Conservation (phyloP, 768 basidiomycete species). For the Plicaturopsis crispa region DNA sequence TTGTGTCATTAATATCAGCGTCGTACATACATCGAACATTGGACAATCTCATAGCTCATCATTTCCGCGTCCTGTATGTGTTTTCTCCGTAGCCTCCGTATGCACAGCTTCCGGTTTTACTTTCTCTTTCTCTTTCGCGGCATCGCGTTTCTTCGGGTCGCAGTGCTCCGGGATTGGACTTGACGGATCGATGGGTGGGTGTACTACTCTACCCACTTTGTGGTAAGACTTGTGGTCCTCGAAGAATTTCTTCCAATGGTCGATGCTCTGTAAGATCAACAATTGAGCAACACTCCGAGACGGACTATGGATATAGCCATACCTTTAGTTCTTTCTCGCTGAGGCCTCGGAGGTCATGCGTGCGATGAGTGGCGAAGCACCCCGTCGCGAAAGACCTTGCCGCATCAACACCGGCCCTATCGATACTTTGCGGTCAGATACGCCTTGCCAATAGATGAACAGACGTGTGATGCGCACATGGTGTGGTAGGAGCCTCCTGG, state of each 20-base stretch:
- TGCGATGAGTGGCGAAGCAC: slow-evolving; percentile 86
- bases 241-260: slow-evolving; percentile 91
- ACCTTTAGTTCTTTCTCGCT: slow-evolving; percentile 65
- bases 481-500: slow-evolving; percentile 80
- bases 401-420: slow-evolving; percentile 81
- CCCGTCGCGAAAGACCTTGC: slow-evolving; percentile 90
- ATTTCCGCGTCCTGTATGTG: slow-evolving; percentile 8
- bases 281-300: slow-evolving; percentile 3
- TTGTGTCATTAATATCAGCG: no score
- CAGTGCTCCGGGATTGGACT: slow-evolving; percentile 74
- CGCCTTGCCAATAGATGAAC: slow-evolving; percentile 1
- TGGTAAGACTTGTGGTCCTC: slow-evolving; percentile 70
- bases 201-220: slow-evolving; percentile 70
- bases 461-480: slow-evolving; percentile 38
- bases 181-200: slow-evolving; percentile 68
- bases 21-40: no score
- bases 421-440: slow-evolving; percentile 8
- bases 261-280: slow-evolving; percentile 44
- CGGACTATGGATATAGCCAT: slow-evolving; percentile 15
- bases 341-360: slow-evolving; percentile 85
- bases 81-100: slow-evolving; percentile 1
- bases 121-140: slow-evolving; percentile 21
- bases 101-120: slow-evolving; percentile 21
- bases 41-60: slow-evolving; percentile 32
- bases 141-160: slow-evolving; percentile 48